These are phyloP conservation scores for Mediolabrus comicus DNA, from an alignment of 108 stramenopile species.

Conservation along the genomic window DNA sequence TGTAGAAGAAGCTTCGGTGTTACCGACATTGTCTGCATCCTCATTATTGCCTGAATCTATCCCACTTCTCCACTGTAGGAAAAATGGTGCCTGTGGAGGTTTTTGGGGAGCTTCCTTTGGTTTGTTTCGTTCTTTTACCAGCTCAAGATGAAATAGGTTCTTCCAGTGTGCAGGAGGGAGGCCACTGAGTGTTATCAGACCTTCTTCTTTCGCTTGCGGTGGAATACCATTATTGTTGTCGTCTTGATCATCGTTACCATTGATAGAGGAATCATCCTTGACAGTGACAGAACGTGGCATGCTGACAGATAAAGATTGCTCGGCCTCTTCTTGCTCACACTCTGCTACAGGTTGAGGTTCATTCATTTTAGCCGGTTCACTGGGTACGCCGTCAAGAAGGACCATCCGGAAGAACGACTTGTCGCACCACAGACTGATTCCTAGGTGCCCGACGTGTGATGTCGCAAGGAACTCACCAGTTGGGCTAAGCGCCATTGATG, in stretches of 20 bases:
- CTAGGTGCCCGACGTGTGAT: conserved; percentile 77
- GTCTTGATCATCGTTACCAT: conserved; percentile 38
- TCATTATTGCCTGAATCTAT: conserved; percentile 39
- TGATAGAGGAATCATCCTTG: background rate
- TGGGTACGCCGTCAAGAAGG: conserved; percentile 70
- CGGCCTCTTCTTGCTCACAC: conserved; percentile 53
- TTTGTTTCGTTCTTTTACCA: conserved; percentile 93
- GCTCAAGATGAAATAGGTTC: conserved; percentile 92
- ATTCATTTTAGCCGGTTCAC: conserved; percentile 79
- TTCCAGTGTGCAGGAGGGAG: conserved; percentile 96
- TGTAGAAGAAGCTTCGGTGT: background rate
- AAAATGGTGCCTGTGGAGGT: conserved; percentile 95
- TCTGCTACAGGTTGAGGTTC: conserved; percentile 85
- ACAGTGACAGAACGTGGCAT: conserved; percentile 10
- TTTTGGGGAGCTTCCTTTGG: conserved; percentile 93
- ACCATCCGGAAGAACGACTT: conserved; percentile 88
- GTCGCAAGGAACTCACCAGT: conserved; percentile 98
- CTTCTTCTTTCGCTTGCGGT: conserved; percentile 55
- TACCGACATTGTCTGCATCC: conserved; percentile 4
- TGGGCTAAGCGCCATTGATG: conserved; percentile 85
- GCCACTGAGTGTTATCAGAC: conserved; percentile 86
- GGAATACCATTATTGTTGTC: conserved; percentile 21
- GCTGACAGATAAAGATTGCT: conserved; percentile 5
- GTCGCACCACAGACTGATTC: conserved; percentile 94
- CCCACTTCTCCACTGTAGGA: conserved; percentile 87